Conservation (phyloP, 129 eudicot genomes). For the Centaurea solstitialis region DNA sequence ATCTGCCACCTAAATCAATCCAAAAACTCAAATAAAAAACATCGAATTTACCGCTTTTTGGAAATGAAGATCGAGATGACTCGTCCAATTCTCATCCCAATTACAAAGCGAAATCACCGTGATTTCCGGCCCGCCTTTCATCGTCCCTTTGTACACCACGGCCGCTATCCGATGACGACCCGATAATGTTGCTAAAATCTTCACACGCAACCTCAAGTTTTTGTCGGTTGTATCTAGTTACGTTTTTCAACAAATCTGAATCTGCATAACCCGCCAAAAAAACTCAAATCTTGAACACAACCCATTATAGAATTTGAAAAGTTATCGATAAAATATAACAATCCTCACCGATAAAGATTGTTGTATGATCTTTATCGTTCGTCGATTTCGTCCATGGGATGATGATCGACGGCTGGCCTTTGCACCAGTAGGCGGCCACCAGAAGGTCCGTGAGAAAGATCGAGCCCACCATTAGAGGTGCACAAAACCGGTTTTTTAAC, state of each 20-base stretch:
- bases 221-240: conserved; percentile 58
- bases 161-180: conserved; percentile 78
- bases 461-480: too few species aligned
- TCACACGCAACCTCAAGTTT: conserved; percentile 94
- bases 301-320: background rate
- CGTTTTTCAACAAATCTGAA: conserved; percentile 68
- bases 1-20: conserved; percentile 72
- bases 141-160: conserved; percentile 85
- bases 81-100: too few species aligned
- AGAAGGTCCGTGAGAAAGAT: conserved; percentile 53
- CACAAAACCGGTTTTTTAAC: too few species aligned
- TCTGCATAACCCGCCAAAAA: conserved; percentile 49
- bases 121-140: conserved; percentile 87
- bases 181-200: conserved; percentile 97
- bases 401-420: conserved; percentile 44
- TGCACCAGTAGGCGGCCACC: conserved; percentile 47
- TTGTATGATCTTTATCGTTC: conserved; percentile 54
- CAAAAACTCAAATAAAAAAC: conserved; percentile 17
- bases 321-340: background rate
- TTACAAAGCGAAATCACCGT: conserved; percentile 82
- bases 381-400: conserved; percentile 74
- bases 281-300: background rate
- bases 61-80: too few species aligned
- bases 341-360: too few species aligned
- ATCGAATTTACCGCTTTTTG: too few species aligned